These are phyloP conservation scores for Lactuca saligna DNA, from an alignment of 129 eudicot species.

Conservation along the genomic window DNA sequence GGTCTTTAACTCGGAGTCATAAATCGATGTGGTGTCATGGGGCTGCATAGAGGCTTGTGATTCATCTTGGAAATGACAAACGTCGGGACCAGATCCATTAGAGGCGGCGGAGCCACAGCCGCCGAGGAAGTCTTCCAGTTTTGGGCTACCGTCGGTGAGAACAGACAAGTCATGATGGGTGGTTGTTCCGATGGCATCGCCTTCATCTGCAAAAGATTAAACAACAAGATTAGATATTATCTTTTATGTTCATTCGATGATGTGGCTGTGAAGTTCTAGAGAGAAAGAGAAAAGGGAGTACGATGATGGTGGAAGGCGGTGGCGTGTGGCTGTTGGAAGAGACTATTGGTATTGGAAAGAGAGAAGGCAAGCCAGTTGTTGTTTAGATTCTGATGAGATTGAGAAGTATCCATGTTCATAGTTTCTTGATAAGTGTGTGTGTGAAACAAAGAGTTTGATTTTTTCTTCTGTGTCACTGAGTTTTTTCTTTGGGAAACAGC, in stretches of 20 bases:
- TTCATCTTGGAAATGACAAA: constrained; percentile 29
- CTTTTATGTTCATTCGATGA: neutral
- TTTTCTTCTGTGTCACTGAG: constrained; percentile 30
- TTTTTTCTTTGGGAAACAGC: constrained; percentile 55
- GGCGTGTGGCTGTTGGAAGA: constrained; percentile 29
- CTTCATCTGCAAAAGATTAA: constrained; percentile 25
- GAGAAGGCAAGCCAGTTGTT: constrained; percentile 80
- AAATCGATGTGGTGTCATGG: constrained; percentile 5
- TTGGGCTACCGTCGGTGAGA: constrained; percentile 45
- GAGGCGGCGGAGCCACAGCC: constrained; percentile 36
- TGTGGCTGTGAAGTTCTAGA: neutral
- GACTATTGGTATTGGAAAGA: constrained; percentile 41
- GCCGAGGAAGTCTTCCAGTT: constrained; percentile 79
- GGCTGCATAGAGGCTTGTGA: constrained; percentile 11
- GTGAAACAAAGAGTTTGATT: constrained; percentile 22
- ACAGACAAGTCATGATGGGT: constrained; percentile 22
- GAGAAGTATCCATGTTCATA: constrained; percentile 54
- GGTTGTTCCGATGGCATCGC: constrained; percentile 17
- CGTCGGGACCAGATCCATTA: constrained; percentile 19
- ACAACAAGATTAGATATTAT: neutral
- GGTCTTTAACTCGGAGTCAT: constrained; percentile 48
- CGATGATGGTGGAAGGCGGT: constrained; percentile 33
- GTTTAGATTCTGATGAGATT: constrained; percentile 30
- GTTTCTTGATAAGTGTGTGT: constrained; percentile 24
- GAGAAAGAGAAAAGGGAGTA: constrained; percentile 6